Conservation (phyloP, 179 eudicot species). For the Silene vulgaris region DNA sequence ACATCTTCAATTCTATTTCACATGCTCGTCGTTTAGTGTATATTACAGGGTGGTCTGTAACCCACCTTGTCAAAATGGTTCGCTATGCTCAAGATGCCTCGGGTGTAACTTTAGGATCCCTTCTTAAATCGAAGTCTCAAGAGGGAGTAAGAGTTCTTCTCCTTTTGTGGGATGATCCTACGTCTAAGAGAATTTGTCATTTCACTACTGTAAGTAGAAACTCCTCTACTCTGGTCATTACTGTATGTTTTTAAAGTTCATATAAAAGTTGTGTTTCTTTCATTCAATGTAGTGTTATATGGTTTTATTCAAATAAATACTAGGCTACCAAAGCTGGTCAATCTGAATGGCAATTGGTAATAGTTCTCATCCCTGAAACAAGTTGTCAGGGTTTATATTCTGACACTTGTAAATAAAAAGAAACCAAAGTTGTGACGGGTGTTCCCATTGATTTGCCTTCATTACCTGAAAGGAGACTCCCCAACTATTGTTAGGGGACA, state of each 20-base stretch:
- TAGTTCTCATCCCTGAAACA: too few relatives aligned
- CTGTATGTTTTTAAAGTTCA: background rate
- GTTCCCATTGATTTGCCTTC: too few relatives aligned
- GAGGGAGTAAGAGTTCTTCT: slow-evolving; percentile 79
- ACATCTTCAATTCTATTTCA: slow-evolving; percentile 53
- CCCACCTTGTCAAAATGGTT: slow-evolving; percentile 52
- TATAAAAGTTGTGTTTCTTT: background rate
- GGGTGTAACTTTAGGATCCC: slow-evolving; percentile 48
- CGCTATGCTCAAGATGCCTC: slow-evolving; percentile 37
- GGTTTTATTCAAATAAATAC: background rate
- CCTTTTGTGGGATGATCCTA: slow-evolving; percentile 79
- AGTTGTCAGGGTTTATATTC: too few relatives aligned
- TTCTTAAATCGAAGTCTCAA: slow-evolving; percentile 61
- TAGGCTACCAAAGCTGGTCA: too few relatives aligned
- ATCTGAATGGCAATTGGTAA: too few relatives aligned
- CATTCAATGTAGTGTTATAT: background rate
- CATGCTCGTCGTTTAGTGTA: slow-evolving; percentile 60
- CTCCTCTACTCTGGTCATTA: background rate
- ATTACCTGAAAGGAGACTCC: too few relatives aligned
- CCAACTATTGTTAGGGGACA: too few relatives aligned
- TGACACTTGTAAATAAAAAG: too few relatives aligned
- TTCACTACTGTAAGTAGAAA: slow-evolving; percentile 28
- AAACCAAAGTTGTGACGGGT: too few relatives aligned
- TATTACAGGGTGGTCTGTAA: slow-evolving; percentile 80
- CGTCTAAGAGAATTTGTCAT: slow-evolving; percentile 45